Conservation (phyloP, 1,284 basidiomycete species). For the Sanghuangporus weigelae region DNA sequence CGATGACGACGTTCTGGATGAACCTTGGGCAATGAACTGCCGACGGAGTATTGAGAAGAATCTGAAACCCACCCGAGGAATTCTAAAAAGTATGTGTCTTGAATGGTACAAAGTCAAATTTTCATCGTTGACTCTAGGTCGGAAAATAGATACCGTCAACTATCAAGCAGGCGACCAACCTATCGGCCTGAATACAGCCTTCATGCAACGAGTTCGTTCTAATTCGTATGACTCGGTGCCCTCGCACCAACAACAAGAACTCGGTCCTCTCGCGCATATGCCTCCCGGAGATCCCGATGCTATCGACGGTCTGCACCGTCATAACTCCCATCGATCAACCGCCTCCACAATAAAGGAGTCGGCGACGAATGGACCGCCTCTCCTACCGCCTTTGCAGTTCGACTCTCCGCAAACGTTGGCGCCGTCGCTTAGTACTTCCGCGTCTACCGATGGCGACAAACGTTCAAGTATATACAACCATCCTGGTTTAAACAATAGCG, state of each 20-base stretch:
- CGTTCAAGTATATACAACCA: slow-evolving; percentile 47
- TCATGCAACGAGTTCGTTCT: slow-evolving; percentile 53
- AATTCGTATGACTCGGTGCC: slow-evolving; percentile 74
- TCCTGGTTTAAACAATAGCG: slow-evolving; percentile 71
- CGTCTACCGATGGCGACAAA: neutral
- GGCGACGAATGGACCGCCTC: slow-evolving; percentile 28
- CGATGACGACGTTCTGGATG: slow-evolving; percentile 55
- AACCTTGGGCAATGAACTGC: slow-evolving; percentile 66
- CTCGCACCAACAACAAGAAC: slow-evolving; percentile 41
- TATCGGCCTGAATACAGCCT: slow-evolving; percentile 38
- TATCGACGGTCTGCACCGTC: slow-evolving; percentile 77
- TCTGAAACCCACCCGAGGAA: slow-evolving; percentile 72
- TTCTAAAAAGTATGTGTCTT: slow-evolving; percentile 75
- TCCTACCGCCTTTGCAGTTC: slow-evolving; percentile 60
- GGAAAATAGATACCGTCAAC: slow-evolving; percentile 48
- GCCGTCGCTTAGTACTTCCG: neutral
- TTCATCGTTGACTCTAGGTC: slow-evolving; percentile 23
- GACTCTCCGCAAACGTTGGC: slow-evolving; percentile 30
- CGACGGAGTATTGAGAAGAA: slow-evolving; percentile 61
- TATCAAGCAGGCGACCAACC: slow-evolving; percentile 59
- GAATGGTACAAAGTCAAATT: neutral
- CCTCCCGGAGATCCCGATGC: slow-evolving; percentile 79
- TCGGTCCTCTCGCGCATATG: slow-evolving; percentile 72
- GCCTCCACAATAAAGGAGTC: slow-evolving; percentile 32
- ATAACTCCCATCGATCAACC: slow-evolving; percentile 45